These are phyloP conservation scores for Planoprotostelium fungivorum DNA, from an alignment of 78 protist genomes.

Conservation along the genomic window DNA sequence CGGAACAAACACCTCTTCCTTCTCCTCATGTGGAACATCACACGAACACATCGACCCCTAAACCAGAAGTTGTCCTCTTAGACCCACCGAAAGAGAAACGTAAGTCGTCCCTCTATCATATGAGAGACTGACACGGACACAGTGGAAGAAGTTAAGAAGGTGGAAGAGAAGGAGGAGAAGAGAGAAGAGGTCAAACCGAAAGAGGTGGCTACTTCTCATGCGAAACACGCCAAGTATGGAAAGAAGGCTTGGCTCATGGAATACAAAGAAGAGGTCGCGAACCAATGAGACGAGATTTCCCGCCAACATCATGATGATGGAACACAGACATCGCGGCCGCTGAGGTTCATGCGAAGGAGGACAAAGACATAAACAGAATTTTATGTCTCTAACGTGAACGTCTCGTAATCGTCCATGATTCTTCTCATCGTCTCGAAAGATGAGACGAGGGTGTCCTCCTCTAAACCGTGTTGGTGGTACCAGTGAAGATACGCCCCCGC, in stretches of 20 bases:
- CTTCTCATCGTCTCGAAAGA: neutral
- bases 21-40: no score
- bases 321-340: no score
- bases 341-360: no score
- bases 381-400: no score
- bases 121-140: neutral
- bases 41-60: no score
- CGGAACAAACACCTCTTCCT: no score
- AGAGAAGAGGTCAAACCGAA: no score
- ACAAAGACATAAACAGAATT: no score
- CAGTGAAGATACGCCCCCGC: conserved; percentile 1
- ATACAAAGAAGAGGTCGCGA: neutral
- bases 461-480: neutral
- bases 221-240: neutral
- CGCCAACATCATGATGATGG: no score
- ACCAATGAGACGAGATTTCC: no score
- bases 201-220: no score
- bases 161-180: neutral
- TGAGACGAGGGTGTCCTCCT: neutral
- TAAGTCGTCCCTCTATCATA: neutral
- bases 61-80: neutral
- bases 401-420: neutral
- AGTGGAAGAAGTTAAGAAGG: neutral
- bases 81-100: neutral
- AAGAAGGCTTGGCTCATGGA: neutral